Evolutionary conservation across 352 stramenopile genomes (phyloP).

Genomic region (Phytophthora hybrid): DNA sequence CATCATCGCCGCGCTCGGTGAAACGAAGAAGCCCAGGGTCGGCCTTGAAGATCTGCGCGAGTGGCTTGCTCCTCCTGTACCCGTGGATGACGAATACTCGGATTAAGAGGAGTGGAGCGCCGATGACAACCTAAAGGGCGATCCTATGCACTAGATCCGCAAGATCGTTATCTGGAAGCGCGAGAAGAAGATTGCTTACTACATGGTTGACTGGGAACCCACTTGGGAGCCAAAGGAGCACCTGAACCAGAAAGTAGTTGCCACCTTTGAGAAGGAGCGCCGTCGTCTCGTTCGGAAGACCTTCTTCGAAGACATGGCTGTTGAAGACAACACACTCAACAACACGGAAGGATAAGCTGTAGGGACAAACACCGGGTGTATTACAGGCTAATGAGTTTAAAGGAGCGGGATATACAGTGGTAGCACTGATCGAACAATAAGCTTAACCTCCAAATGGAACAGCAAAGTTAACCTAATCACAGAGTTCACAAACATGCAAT

Average conservation of each 20-base stretch:
- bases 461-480: slow-evolving; percentile 9
- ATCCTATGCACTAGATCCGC: background rate
- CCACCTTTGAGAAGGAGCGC: slow-evolving; percentile 24
- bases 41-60: too few relatives aligned
- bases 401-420: background rate
- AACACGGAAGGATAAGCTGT: too few relatives aligned
- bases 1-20: too few relatives aligned
- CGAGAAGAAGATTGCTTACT: slow-evolving; percentile 15
- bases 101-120: too few relatives aligned
- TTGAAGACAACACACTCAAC: slow-evolving; percentile 30
- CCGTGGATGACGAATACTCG: too few relatives aligned
- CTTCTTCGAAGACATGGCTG: slow-evolving; percentile 35
- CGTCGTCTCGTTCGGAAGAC: slow-evolving; percentile 26
- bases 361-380: slow-evolving; percentile 7
- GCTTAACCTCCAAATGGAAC: slow-evolving; percentile 22
- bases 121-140: too few relatives aligned
- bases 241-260: slow-evolving; percentile 19
- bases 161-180: background rate
- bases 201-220: slow-evolving; percentile 33
- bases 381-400: slow-evolving; percentile 9
- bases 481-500: slow-evolving; percentile 17
- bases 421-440: slow-evolving; percentile 18
- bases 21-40: too few relatives aligned
- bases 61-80: too few relatives aligned
- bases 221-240: slow-evolving; percentile 17